Evolutionary conservation across 192 early-diverging fungal species (phyloP).

Genomic region (Coemansia sp.): DNA sequence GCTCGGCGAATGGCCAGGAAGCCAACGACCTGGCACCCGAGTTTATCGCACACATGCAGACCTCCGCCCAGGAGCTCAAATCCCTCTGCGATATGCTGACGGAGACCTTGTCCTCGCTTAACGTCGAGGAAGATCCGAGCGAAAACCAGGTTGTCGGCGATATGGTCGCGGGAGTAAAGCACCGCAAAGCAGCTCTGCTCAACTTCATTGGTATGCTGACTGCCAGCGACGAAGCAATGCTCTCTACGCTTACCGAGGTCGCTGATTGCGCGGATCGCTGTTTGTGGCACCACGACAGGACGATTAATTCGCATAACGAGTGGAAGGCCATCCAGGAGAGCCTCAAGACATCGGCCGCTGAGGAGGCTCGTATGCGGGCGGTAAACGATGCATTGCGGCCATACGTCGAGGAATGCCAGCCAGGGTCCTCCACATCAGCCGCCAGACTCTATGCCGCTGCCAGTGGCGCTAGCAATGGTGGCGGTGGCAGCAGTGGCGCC

Average conservation of each 20-base stretch:
- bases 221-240: conserved; percentile 14
- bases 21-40: conserved; percentile 21
- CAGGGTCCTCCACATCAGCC: conserved; percentile 23
- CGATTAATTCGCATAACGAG: conserved; percentile 41
- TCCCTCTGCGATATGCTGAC: conserved; percentile 47
- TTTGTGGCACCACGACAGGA: conserved; percentile 38
- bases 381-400: background rate
- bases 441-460: conserved; percentile 15
- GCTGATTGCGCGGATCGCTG: conserved; percentile 27
- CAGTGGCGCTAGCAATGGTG: background rate
- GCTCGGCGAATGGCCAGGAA: background rate
- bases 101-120: conserved; percentile 38
- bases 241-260: conserved; percentile 21
- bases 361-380: conserved; percentile 12
- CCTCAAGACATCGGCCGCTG: conserved; percentile 20
- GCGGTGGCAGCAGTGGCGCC: conserved; percentile 3
- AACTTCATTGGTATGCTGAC: conserved; percentile 46
- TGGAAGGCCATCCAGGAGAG: conserved; percentile 50
- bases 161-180: conserved; percentile 30
- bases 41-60: conserved; percentile 40
- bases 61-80: conserved; percentile 27
- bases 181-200: conserved; percentile 25
- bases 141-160: conserved; percentile 31
- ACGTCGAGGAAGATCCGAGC: conserved; percentile 41
- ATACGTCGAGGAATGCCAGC: background rate